phyloP scores from a whole-genome alignment of 768 basidiomycete species.

The Mycena polygramma region DNA sequence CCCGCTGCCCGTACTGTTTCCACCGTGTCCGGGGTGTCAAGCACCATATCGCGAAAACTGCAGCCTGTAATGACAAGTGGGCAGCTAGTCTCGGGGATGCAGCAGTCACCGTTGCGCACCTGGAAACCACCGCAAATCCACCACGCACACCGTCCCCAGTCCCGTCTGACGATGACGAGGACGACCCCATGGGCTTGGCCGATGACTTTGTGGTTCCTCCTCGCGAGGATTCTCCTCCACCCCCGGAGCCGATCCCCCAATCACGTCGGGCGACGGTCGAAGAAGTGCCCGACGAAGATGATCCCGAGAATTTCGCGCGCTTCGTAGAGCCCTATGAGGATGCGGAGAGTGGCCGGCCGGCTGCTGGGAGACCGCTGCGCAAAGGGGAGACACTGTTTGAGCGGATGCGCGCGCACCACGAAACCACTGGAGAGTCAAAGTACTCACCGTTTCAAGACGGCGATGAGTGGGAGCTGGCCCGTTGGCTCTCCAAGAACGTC shows the following conservation, averaged over 20 bases:
- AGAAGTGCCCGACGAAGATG: neutral
- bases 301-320: neutral
- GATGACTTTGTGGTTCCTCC: neutral
- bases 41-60: neutral
- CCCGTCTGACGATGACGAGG: neutral
- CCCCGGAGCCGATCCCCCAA: neutral
- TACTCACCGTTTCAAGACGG: constrained; percentile 43
- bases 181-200: neutral
- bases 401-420: constrained; percentile 18
- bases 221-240: neutral
- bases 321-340: neutral
- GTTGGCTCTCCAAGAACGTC: constrained; percentile 45
- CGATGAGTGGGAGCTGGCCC: constrained; percentile 23
- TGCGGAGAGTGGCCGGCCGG: neutral
- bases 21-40: neutral
- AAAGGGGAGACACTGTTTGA: constrained; percentile 26
- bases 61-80: neutral
- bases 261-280: neutral
- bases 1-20: constrained; percentile 1
- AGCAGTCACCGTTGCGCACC: too few species aligned
- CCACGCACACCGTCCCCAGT: neutral
- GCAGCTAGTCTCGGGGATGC: too few species aligned
- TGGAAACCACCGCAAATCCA: too few species aligned
- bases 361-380: neutral
- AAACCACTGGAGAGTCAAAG: constrained; percentile 24